Base-by-base conservation (phyloP, 1,139 yeast species). In the Pichia sp. region DNA sequence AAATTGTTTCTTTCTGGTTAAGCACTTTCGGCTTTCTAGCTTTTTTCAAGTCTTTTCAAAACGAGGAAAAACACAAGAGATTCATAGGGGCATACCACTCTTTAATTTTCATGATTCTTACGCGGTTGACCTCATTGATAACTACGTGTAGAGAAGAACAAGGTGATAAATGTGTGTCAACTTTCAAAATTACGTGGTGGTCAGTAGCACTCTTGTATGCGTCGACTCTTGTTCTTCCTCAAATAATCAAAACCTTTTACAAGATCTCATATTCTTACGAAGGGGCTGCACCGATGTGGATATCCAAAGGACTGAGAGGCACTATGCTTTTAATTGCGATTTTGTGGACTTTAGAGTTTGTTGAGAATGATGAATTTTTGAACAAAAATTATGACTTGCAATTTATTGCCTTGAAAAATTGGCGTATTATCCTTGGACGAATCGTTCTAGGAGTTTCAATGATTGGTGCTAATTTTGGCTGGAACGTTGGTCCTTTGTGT, bases 71-170 rank as follows among this genome's bases (percentile, higher is more conserved):
- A 23, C 57, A 65, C 5, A 68, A 70, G 47, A 71, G 68, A 55
- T 64, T 79, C 5, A 63, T 83, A 56, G 84, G 85, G 1, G 72
- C 81, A 8, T 80, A 82, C 69, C 96, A 87, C 69, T 80, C 92
- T 0, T 64, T 82, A 7, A 79, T 85, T 1, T 84, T 87, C 63
- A 75, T 87, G 47, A 55, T 85, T 0, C 74, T 85, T 11, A 78
- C 90, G 2, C 75, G 93, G 62, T 50, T 84, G 4, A 78, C 82
- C 0, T 81, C 93, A 0, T 72, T 76, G 62, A 85, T 87, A 16
- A 81, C 84, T 16, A 75, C 87, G 15, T 93, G 99, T 65, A 82
- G 99, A 57, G 98, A 93, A 67, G 99, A 93, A 65, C 98, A 93
- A 70, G 85, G 89, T n/a, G 79, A 79, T 1, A 75, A 78, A 55